Evolutionary conservation across 768 basidiomycete genomes (phyloP), one percentile per base, ranked within the genome.

Genomic region (Naganishia vaughanmartiniae): DNA sequence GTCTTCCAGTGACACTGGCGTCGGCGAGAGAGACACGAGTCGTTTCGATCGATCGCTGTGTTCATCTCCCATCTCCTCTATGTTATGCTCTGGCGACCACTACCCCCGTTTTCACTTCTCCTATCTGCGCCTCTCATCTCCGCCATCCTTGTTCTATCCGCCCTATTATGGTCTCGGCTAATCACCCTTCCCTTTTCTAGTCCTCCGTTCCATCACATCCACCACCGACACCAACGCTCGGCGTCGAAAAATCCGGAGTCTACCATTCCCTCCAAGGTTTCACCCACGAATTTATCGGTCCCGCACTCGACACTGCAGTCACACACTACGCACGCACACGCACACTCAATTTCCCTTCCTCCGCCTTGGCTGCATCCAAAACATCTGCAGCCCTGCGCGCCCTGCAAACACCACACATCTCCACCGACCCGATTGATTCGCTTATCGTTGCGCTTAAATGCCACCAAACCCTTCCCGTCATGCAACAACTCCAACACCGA

Each of bases 401-500:
- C 2, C 21, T 51, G 3, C 48, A 51, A 26, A 26, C 42, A 24
- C 54, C 66, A 2, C 19, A 30, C 36, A 17, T 28, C 15, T 30
- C 68, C 4, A 60, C 72, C 26, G 70, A 67, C 2, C 76, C 75
- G 17, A 95, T 96, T 75, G 85, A 89, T 33, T 88, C 90, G 0
- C 86, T 99, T 67, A 84, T 97, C 79, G 85, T 97, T 72, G 87
- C 91, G 51, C 87, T 90, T 66, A 95, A 94, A 79, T 89, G 91
- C 0, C 84, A 87, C 19, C 83, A 85, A 11, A 90, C 89, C 4
- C 63, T 88, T 4, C 76, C 79, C 2, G 87, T 89, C 4, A 74
- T 99, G 42, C 79, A 81, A 21, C 76, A 80, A 0, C 85, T 97
- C 67, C 81, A 85, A 21, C 87, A 86, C 15, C 86, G 92, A 21